Conservation (phyloP, 805 yeast genomes). For the Starmera caribaea region DNA sequence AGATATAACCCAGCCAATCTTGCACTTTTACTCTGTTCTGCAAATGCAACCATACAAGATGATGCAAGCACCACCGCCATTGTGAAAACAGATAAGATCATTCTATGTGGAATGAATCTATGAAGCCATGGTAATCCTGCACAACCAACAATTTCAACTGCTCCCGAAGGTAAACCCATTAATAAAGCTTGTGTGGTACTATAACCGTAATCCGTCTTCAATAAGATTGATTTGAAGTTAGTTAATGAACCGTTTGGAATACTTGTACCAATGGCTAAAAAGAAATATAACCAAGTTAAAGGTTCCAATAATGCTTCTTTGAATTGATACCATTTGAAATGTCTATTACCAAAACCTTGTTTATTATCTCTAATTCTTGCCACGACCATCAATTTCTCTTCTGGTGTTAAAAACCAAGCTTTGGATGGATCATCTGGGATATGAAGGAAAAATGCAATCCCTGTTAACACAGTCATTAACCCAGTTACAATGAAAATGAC, state of each 20-base stretch:
- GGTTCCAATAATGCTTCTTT: slow-evolving; percentile 30
- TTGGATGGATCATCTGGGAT: slow-evolving; percentile 38
- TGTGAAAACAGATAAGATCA: slow-evolving; percentile 20
- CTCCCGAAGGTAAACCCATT: slow-evolving; percentile 22
- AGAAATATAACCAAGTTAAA: slow-evolving; percentile 29
- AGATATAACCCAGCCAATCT: slow-evolving; percentile 4
- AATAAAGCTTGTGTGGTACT: slow-evolving; percentile 23
- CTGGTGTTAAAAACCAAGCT: slow-evolving; percentile 28
- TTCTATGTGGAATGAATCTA: slow-evolving; percentile 11
- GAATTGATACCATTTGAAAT: slow-evolving; percentile 28
- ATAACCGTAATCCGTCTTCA: slow-evolving; percentile 29
- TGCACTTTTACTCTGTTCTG: slow-evolving; percentile 3
- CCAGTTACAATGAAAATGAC: slow-evolving; percentile 45
- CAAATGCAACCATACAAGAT: slow-evolving; percentile 23
- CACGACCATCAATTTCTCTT: slow-evolving; percentile 31
- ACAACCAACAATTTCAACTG: slow-evolving; percentile 18
- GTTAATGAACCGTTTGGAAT: slow-evolving; percentile 37
- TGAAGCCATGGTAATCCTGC: slow-evolving; percentile 8
- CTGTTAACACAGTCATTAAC: slow-evolving; percentile 36
- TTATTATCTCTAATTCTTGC: slow-evolving; percentile 34
- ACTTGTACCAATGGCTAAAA: slow-evolving; percentile 21
- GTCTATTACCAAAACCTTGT: slow-evolving; percentile 33
- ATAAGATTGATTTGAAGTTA: slow-evolving; percentile 32
- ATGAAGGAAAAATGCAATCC: slow-evolving; percentile 29
- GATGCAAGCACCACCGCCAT: slow-evolving; percentile 18